A percentile compares a stretch with the other conserved stretches of the same genome.
Conservation (phyloP, 352 stramenopile genomes). For the Plasmopara muralis region DNA sequence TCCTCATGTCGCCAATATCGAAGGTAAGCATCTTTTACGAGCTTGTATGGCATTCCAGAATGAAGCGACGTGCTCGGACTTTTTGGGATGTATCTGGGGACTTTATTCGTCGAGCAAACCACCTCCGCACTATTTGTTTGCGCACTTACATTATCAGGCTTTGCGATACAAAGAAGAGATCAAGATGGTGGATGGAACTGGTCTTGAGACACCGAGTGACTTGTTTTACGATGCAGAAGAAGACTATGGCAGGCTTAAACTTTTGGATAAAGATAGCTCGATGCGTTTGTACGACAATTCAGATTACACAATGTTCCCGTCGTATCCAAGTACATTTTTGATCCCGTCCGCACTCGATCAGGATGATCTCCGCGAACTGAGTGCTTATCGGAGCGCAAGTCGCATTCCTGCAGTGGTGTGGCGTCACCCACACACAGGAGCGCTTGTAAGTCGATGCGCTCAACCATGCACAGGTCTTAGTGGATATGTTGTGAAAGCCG, state of each 20-base stretch:
- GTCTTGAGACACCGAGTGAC: conserved; percentile 38
- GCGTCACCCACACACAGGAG: conserved; percentile 86
- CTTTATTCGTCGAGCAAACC: conserved; percentile 38
- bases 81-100: conserved; percentile 69
- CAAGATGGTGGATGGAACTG: conserved; percentile 20
- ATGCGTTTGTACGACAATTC: conserved; percentile 84
- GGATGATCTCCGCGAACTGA: conserved; percentile 78
- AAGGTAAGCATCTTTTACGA: conserved; percentile 76
- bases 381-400: conserved; percentile 91
- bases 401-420: conserved; percentile 92
- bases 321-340: conserved; percentile 92
- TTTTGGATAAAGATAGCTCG: conserved; percentile 77
- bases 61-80: conserved; percentile 66
- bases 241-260: conserved; percentile 72
- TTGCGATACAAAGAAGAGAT: conserved; percentile 37
- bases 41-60: conserved; percentile 81
- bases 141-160: conserved; percentile 66
- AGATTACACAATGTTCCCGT: conserved; percentile 86
- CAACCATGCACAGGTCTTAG: conserved; percentile 80
- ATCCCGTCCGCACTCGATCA: conserved; percentile 90
- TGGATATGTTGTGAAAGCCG: conserved; percentile 69
- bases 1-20: conserved; percentile 76
- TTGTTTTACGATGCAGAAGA: conserved; percentile 67
- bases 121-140: conserved; percentile 61
- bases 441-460: conserved; percentile 82